Evolutionary conservation across 2,329 filamentous ascomycete species (phyloP), one percentile per base, ranked within the genome.

Genomic region (Botrytis porri): DNA sequence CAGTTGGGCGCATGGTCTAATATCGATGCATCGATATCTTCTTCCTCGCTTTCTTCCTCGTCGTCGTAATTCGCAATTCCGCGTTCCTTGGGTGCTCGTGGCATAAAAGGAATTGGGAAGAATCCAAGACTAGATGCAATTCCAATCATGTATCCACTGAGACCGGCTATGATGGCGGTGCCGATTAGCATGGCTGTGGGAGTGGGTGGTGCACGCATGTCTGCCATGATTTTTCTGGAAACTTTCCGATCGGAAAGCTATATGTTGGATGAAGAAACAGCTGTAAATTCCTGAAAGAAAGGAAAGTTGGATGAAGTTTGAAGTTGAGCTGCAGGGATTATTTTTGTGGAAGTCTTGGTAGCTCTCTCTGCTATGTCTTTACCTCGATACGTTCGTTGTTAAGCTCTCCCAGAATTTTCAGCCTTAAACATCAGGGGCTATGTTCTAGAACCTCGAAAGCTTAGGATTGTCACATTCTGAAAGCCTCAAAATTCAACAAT

Each of bases 71-170:
- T 86, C 82, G 81, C 90, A 84, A 85, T 91, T 29, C 78, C 78
- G 18, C 75, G 73, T 22, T 61, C 88, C 81, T 77, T 73, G 83
- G 86, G 74, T 5, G 73, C 60, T 69, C 75, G 75, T 14, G 77
- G 69, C 59, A 73, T 73, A 71, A 81, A 81, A 5, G 80, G 80
- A 8, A 88, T 87, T 29, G 90, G 86, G 83, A 94, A 94, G 74
- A 97, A 84, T 75, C 93, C 94, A 22, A 97, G 87, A 54, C 88
- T 88, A 32, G 88, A 86, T 29, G 86, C 89, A 74, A 97, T 84
- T 75, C 93, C 94, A 32, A 98, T 87, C 73, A 94, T 89, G 83
- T 95, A 97, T 78, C 95, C 95, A 1, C 89, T 88, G 71, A 96
- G 81, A 77, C 93, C 90, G 75, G 91, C 88, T 73, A 95, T 84